phyloP scores from a whole-genome alignment of 2,329 filamentous ascomycete genomes.

The Monosporascus sp. region DNA sequence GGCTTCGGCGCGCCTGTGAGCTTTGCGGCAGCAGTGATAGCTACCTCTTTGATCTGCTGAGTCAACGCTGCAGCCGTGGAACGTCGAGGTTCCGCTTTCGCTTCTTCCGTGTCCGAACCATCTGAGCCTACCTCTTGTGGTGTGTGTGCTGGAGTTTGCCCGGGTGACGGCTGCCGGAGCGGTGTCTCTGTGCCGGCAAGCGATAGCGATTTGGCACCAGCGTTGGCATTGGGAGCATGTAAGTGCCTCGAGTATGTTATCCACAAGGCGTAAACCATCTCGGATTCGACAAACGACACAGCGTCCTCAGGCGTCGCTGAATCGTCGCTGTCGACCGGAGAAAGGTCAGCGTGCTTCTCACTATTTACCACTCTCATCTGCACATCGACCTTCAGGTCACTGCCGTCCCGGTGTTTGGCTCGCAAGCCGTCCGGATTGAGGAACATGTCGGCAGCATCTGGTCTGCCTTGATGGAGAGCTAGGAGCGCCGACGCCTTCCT shows the following conservation, averaged over 20 bases:
- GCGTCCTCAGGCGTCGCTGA: constrained; percentile 33
- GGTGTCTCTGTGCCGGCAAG: constrained; percentile 65
- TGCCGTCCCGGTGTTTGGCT: constrained; percentile 84
- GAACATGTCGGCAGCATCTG: constrained; percentile 74
- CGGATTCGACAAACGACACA: constrained; percentile 52
- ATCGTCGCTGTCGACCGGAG: constrained; percentile 24
- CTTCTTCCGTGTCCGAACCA: constrained; percentile 48
- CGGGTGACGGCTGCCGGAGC: constrained; percentile 72
- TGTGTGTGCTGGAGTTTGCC: constrained; percentile 58
- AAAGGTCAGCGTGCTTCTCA: constrained; percentile 54
- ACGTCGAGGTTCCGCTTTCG: constrained; percentile 30
- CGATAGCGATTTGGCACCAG: constrained; percentile 59
- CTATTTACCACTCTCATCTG: constrained; percentile 96
- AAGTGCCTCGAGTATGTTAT: constrained; percentile 93
- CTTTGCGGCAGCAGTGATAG: constrained; percentile 50
- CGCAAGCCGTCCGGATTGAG: constrained; percentile 78
- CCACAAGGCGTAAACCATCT: constrained; percentile 93
- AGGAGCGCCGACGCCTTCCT: constrained; percentile 81
- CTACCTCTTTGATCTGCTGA: constrained; percentile 53
- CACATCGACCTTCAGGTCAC: constrained; percentile 87
- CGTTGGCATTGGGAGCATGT: constrained; percentile 63
- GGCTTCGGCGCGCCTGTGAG: constrained; percentile 35
- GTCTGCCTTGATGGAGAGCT: constrained; percentile 75
- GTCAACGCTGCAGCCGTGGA: constrained; percentile 46
- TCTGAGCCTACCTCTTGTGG: constrained; percentile 54